Conservation (phyloP, 805 yeast species). For the Ascoidea asiatica region DNA sequence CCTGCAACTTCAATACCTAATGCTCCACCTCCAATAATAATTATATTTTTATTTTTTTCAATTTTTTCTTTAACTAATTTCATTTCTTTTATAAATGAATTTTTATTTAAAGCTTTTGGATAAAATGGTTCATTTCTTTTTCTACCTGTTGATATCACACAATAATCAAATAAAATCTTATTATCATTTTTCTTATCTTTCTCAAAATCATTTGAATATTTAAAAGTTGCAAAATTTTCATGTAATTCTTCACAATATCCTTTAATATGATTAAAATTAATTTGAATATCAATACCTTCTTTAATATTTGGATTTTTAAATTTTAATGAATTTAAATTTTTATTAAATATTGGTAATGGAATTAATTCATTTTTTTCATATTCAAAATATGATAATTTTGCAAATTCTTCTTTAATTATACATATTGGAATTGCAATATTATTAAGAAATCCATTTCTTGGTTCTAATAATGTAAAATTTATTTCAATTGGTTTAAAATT, state of each 20-base stretch:
- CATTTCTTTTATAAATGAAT: slow-evolving; percentile 30
- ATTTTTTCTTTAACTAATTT: slow-evolving; percentile 18
- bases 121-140: slow-evolving; percentile 41
- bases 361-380: slow-evolving; percentile 15
- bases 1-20: slow-evolving; percentile 38
- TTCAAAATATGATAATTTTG: slow-evolving; percentile 19
- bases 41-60: slow-evolving; percentile 21
- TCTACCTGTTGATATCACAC: slow-evolving; percentile 34
- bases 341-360: slow-evolving; percentile 13
- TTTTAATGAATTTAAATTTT: slow-evolving; percentile 10
- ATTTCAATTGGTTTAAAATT: slow-evolving; percentile 6
- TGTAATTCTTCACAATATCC: slow-evolving; percentile 8
- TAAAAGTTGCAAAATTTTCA: slow-evolving; percentile 3
- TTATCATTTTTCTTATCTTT: slow-evolving; percentile 3
- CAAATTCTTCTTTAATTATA: slow-evolving; percentile 23
- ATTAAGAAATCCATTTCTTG: slow-evolving; percentile 27
- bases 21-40: slow-evolving; percentile 39
- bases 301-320: too few species aligned
- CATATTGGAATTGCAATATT: slow-evolving; percentile 25
- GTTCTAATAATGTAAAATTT: slow-evolving; percentile 23
- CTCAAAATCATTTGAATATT: background rate
- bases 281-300: slow-evolving; percentile 14
- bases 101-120: slow-evolving; percentile 28
- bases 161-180: slow-evolving; percentile 28
- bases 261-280: slow-evolving; percentile 11